These are phyloP conservation scores for Saururus chinensis DNA, from an alignment of 164 flowering plant genomes.

Conservation along the genomic window DNA sequence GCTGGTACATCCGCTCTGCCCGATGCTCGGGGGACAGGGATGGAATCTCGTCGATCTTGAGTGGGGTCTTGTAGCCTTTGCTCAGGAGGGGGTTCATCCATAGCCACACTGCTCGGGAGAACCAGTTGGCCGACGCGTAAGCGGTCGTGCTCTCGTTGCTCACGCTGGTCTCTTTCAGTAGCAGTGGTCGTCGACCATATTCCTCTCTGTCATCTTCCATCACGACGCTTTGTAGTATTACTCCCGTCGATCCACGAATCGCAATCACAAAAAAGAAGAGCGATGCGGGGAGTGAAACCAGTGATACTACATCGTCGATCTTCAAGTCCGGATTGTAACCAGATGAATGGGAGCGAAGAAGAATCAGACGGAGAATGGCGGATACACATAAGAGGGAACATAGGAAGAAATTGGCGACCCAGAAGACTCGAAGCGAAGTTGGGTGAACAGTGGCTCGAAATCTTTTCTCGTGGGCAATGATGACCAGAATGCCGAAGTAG, in stretches of 20 bases:
- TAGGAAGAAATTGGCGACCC: conserved; percentile 41
- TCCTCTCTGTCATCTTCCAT: conserved; percentile 10
- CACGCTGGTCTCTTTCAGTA: conserved; percentile 29
- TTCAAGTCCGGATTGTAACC: conserved; percentile 21
- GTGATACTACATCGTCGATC: conserved; percentile 41
- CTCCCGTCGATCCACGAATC: conserved; percentile 63
- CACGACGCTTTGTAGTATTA: conserved; percentile 11
- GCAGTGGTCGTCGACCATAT: too few species aligned
- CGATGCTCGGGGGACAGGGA: conserved; percentile 60
- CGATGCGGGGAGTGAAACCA: conserved; percentile 38
- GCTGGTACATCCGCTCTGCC: conserved; percentile 57
- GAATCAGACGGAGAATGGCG: conserved; percentile 30
- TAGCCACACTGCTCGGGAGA: conserved; percentile 59
- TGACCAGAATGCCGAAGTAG: conserved; percentile 25
- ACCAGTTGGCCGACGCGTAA: conserved; percentile 53
- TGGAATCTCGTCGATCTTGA: conserved; percentile 66
- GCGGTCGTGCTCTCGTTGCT: conserved; percentile 31
- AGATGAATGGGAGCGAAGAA: background rate
- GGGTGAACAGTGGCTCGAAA: conserved; percentile 60
- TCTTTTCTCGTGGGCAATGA: conserved; percentile 66
- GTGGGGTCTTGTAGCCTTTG: conserved; percentile 64
- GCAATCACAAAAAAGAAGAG: conserved; percentile 34
- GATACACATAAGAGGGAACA: conserved; percentile 36
- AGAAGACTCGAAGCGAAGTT: conserved; percentile 48
- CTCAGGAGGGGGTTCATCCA: conserved; percentile 85